These are phyloP conservation scores for Pyrenophora graminea DNA, from an alignment of 2,329 filamentous ascomycete genomes.

Conservation along the genomic window DNA sequence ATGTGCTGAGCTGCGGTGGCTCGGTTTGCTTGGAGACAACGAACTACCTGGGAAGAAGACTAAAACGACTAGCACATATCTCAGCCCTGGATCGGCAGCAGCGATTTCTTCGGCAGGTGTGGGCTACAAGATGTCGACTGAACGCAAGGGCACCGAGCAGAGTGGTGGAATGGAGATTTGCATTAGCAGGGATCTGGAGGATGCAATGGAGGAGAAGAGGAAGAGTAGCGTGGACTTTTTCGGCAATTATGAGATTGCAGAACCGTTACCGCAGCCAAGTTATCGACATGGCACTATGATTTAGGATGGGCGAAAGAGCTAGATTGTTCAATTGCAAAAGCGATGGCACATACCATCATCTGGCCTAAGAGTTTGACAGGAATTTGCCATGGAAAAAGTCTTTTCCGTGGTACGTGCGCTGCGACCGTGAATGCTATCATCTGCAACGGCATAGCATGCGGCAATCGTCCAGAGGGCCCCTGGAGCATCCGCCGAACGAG, in stretches of 20 bases:
- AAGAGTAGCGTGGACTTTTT: constrained; percentile 44
- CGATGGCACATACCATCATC: no score
- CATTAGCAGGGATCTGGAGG: constrained; percentile 38
- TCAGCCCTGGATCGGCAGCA: constrained; percentile 19
- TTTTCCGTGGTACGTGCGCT: no score
- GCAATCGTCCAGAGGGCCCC: no score
- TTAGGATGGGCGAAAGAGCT: constrained; percentile 9
- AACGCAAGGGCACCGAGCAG: constrained; percentile 39
- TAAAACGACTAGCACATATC: constrained; percentile 8
- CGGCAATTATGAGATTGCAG: constrained; percentile 41
- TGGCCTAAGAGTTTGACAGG: no score
- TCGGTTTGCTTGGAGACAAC: constrained; percentile 32
- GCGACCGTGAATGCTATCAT: no score
- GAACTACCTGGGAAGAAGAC: constrained; percentile 17
- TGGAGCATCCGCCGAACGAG: no score
- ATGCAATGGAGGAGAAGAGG: constrained; percentile 35
- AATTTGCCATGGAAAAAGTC: no score
- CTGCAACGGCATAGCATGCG: no score
- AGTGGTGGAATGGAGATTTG: constrained; percentile 45
- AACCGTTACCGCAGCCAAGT: constrained; percentile 40
- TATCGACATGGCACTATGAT: constrained; percentile 40
- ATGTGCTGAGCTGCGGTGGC: constrained; percentile 39
- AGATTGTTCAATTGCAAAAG: not conserved
- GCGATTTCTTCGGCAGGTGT: constrained; percentile 30
- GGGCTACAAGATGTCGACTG: constrained; percentile 41